Percentiles rank a stretch among this genome's conserved stretches.
Conservation (phyloP, 768 basidiomycete genomes). For the Galerina marginata region DNA sequence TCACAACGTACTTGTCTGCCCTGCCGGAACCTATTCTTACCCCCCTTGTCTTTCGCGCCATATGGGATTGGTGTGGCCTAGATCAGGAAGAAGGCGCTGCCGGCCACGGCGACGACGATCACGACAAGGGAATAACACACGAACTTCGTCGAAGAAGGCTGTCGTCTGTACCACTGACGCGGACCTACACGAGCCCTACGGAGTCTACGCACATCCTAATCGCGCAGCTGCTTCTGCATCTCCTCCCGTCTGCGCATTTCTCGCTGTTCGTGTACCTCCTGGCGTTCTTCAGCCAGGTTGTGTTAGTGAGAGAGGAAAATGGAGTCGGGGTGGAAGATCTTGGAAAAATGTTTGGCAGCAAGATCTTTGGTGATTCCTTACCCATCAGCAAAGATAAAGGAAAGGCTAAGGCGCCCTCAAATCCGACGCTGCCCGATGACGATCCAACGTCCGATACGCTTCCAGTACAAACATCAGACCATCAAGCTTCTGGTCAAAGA, state of each 20-base stretch:
- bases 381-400: not conserved
- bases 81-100: constrained; percentile 23
- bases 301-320: constrained; percentile 39
- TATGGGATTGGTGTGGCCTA: constrained; percentile 41
- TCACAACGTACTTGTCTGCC: constrained; percentile 44
- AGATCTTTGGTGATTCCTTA: constrained; percentile 30
- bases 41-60: constrained; percentile 32
- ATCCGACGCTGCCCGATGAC: not conserved
- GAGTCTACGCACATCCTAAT: constrained; percentile 30
- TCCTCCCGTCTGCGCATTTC: constrained; percentile 49
- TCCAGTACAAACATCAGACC: not conserved
- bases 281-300: constrained; percentile 49
- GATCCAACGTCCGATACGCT: not conserved
- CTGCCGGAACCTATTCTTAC: constrained; percentile 46
- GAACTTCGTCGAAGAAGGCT: constrained; percentile 7
- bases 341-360: constrained; percentile 38
- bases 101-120: constrained; percentile 1
- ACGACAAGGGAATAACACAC: constrained; percentile 11
- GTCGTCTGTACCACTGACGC: constrained; percentile 24
- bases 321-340: constrained; percentile 37
- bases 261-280: constrained; percentile 49
- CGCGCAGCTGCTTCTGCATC: constrained; percentile 43
- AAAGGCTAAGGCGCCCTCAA: not conserved
- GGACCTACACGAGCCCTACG: constrained; percentile 22
- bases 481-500: not conserved